A percentile compares a stretch with the other conserved stretches of the same genome.
Conservation (phyloP, 1,139 yeast genomes). For the Wickerhamomyces sp. region DNA sequence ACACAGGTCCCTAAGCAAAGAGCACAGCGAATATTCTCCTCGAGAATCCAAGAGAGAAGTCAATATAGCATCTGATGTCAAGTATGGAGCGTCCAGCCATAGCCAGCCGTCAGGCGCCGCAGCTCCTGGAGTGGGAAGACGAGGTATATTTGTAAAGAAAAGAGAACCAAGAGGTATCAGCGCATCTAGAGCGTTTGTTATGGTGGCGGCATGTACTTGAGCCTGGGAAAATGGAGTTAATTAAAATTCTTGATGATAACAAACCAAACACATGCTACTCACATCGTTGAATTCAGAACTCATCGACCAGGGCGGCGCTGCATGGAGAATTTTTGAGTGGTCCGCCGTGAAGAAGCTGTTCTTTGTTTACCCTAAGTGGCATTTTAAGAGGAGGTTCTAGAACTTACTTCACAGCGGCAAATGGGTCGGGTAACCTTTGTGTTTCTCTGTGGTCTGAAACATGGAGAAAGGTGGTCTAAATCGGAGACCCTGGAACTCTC, state of each 20-base stretch:
- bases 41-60: slow-evolving; percentile 10
- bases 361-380: too few relatives aligned
- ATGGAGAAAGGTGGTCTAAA: too few relatives aligned
- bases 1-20: slow-evolving; percentile 31
- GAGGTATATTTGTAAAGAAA: slow-evolving; percentile 37
- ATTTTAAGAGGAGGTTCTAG: too few relatives aligned
- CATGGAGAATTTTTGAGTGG: too few relatives aligned
- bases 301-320: neutral
- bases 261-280: neutral
- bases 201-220: slow-evolving; percentile 12
- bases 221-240: slow-evolving; percentile 4
- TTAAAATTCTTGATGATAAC: neutral
- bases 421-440: too few relatives aligned
- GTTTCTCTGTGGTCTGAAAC: too few relatives aligned
- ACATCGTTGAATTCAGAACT: neutral
- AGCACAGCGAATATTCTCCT: slow-evolving; percentile 2
- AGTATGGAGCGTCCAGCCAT: slow-evolving; percentile 44
- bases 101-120: slow-evolving; percentile 43
- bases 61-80: slow-evolving; percentile 16
- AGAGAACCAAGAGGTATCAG: slow-evolving; percentile 47
- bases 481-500: too few relatives aligned
- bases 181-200: slow-evolving; percentile 37
- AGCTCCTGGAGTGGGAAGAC: slow-evolving; percentile 24
- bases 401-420: too few relatives aligned
- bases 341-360: too few relatives aligned